Evolutionary conservation across 768 basidiomycete genomes (phyloP).

Genomic region (Russula foetens): DNA sequence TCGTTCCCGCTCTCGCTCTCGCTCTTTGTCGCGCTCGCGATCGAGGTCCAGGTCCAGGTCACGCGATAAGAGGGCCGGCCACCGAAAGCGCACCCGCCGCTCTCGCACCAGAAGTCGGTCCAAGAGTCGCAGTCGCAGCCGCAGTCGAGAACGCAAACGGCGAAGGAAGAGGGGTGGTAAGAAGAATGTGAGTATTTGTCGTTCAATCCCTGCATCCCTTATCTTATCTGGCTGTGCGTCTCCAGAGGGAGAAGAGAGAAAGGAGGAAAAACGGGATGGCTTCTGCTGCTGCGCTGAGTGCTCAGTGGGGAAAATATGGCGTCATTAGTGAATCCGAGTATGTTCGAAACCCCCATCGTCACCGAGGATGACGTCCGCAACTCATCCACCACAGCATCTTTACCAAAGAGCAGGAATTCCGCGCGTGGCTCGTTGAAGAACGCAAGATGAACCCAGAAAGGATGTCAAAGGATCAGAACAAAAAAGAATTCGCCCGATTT

Average conservation of each 20-base stretch:
- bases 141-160: conserved; percentile 30
- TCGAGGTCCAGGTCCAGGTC: conserved; percentile 16
- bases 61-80: conserved; percentile 27
- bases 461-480: conserved; percentile 74
- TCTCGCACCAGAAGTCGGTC: conserved; percentile 32
- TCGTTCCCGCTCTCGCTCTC: conserved; percentile 31
- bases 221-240: neutral
- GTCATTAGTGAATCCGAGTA: conserved; percentile 81
- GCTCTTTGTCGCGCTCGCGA: conserved; percentile 18
- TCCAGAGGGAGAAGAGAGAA: conserved; percentile 47
- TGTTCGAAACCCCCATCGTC: conserved; percentile 24
- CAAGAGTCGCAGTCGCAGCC: conserved; percentile 28
- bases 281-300: conserved; percentile 34
- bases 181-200: conserved; percentile 35
- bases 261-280: conserved; percentile 65
- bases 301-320: conserved; percentile 89
- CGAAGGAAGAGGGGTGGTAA: conserved; percentile 26
- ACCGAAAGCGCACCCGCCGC: conserved; percentile 35
- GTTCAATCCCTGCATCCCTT: too few relatives aligned
- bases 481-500: conserved; percentile 77
- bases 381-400: conserved; percentile 50
- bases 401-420: conserved; percentile 78
- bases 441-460: conserved; percentile 87
- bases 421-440: conserved; percentile 91
- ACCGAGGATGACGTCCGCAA: neutral